Base-by-base conservation (phyloP, 495 filamentous ascomycete genomes). In the Annulohypoxylon nitens region DNA sequence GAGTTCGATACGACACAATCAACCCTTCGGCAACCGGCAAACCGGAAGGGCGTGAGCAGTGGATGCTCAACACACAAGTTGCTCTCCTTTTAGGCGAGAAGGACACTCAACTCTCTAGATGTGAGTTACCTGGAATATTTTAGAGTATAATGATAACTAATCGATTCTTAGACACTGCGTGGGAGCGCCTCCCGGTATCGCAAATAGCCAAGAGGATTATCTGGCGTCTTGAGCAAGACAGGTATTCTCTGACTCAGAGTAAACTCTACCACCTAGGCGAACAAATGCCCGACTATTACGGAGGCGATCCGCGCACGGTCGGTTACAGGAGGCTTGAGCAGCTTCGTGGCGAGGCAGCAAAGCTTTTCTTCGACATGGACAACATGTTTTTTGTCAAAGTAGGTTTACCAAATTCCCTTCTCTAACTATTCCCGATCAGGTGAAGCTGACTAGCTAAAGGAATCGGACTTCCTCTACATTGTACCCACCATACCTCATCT, bases 311-410 rank as follows among this genome's bases (percentile, higher is more conserved):
- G n/a, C 76, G 78, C 2, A 76, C 64, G 34, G 70, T 86, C 74
- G 68, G 77, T 60, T 83, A 83, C 55, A 76, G 65, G 45, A 72
- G 63, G 26, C 78, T 79, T 10, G 80, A 85, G 61, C 67, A 71
- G 20, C 80, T 86, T 25, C 81, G 82, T 23, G 79, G 75, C 25
- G 78, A 83, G 37, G 84, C 85, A 4, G 83, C 80, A 75, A 75
- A 85, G 43, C 81, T 83, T 69, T 89, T 89, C 75, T 75, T 81
- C 61, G 81, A 82, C 7, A 83, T 85, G 75, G 85, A 92, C 73
- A 84, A 91, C 74, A 84, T 93, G 78, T 95, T 95, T 79, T 93
- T 93, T 85, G 87, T 95, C 74, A 92, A 89, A 83, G 90, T 93
- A 84, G 69, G 80, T 69, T 36, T 37, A 9, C 36, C 37, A n/a